These are phyloP conservation scores for Xylariaceae sp. DNA, from an alignment of 2,329 filamentous ascomycete genomes.

Conservation along the genomic window DNA sequence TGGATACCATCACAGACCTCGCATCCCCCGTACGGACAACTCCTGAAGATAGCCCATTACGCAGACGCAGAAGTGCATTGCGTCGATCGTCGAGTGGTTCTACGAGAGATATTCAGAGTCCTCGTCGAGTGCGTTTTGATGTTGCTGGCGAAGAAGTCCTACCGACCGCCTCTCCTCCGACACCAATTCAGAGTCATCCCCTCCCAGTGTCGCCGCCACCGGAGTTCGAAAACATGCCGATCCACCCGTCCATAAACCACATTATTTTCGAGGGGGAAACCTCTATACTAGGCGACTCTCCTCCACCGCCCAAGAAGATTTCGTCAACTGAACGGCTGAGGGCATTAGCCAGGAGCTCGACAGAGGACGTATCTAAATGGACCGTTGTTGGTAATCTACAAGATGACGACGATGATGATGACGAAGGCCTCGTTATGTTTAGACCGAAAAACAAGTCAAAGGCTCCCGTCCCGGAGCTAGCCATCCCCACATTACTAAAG, in stretches of 20 bases:
- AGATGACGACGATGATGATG: slow-evolving; percentile 31
- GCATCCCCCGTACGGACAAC: slow-evolving; percentile 48
- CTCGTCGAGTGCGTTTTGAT: slow-evolving; percentile 59
- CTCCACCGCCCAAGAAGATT: slow-evolving; percentile 46
- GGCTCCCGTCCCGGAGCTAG: neutral
- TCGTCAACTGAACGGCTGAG: slow-evolving; percentile 52
- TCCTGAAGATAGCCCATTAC: slow-evolving; percentile 49
- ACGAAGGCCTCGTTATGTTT: slow-evolving; percentile 31
- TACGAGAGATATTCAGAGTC: slow-evolving; percentile 44
- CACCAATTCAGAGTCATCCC: slow-evolving; percentile 26
- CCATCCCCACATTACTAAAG: neutral
- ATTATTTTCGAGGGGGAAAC: slow-evolving; percentile 34
- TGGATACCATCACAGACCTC: slow-evolving; percentile 39
- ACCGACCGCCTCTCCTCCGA: slow-evolving; percentile 52
- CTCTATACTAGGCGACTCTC: slow-evolving; percentile 30
- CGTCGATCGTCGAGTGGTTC: slow-evolving; percentile 51
- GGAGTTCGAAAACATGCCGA: slow-evolving; percentile 12
- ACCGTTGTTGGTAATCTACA: slow-evolving; percentile 38
- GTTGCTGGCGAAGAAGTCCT: slow-evolving; percentile 56
- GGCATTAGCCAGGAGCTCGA: slow-evolving; percentile 45
- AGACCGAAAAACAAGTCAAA: slow-evolving; percentile 12
- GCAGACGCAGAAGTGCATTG: slow-evolving; percentile 49
- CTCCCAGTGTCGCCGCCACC: slow-evolving; percentile 28
- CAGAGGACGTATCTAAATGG: slow-evolving; percentile 50
- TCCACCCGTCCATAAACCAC: slow-evolving; percentile 23